Base-by-base conservation (phyloP, 2,329 filamentous ascomycete genomes). In the Scorias spongiosa region DNA sequence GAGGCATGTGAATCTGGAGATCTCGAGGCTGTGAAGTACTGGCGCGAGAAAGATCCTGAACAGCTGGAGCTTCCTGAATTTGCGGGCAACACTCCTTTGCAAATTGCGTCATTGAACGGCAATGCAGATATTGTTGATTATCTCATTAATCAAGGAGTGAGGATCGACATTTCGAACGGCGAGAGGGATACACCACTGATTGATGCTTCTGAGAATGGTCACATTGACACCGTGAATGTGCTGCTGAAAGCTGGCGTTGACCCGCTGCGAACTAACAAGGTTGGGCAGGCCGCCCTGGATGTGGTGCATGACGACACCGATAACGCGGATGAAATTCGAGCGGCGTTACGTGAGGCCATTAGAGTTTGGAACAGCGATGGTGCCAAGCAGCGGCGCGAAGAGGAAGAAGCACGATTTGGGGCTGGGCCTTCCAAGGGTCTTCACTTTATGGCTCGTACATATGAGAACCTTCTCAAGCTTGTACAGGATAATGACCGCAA, bases 181-280 rank as follows among this genome's bases (percentile, higher is more conserved):
- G 86, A 70, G 44, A 65, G 85, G 56, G 91, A 98, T 56, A 96
- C 91, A 0, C 91, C 91, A 26, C 72, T 98, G 30, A 81, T 98
- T 43, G 91, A 98, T 66, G 91, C 91, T 5, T 87, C 96, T 26
- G 91, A 96, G 54, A 98, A 98, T 56, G 85, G 85, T 1, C 88
- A 98, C 58, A 61, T 94, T 7, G 84, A 83, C 14, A 89, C 96
- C 3, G 84, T 98, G 37, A 84, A 79, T 55, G 69, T 94, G 9
- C 68, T 98, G 29, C 70, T 98, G 2, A 77, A 82, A 44, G 81
- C 88, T 45, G 89, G 88, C 10, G 89, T 93, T 10, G 93, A 98
- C 57, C 91, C 91, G 41, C 80, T 87, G 41, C 84, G 87, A 52
- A 80, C 87, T 40, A 95, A 96, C 58, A 80, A 85, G n/a, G 82